phyloP scores from a whole-genome alignment of 306 rosid species.

The Hippophae tibetana region DNA sequence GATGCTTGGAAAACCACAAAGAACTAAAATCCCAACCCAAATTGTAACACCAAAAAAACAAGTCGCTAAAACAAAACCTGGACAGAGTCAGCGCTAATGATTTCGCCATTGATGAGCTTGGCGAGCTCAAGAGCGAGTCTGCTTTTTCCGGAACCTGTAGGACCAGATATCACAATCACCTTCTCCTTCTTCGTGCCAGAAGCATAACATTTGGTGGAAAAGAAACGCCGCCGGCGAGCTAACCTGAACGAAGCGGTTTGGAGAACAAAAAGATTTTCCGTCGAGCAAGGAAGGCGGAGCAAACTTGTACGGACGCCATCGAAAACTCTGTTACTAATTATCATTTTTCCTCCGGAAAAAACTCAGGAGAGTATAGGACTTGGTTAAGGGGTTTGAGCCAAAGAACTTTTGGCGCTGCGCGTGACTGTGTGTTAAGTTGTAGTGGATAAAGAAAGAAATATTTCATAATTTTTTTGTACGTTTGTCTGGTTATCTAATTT shows the following conservation, averaged over 20 bases:
- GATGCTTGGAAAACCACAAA: background rate
- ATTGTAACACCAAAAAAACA: too few relatives aligned
- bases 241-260: slow-evolving; percentile 17
- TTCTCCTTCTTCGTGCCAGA: slow-evolving; percentile 43
- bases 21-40: background rate
- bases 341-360: slow-evolving; percentile 1
- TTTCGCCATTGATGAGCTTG: slow-evolving; percentile 79
- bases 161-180: slow-evolving; percentile 79
- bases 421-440: too few relatives aligned
- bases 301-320: slow-evolving; percentile 31
- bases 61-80: slow-evolving; percentile 35
- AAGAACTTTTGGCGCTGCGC: too few relatives aligned
- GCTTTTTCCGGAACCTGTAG: slow-evolving; percentile 87
- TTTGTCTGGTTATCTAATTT: too few relatives aligned
- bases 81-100: slow-evolving; percentile 86
- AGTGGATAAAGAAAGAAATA: too few relatives aligned
- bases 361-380: too few relatives aligned
- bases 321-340: slow-evolving; percentile 32
- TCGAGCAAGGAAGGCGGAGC: slow-evolving; percentile 28
- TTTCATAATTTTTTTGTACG: too few relatives aligned
- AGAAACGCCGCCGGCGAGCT: slow-evolving; percentile 30
- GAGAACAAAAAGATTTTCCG: slow-evolving; percentile 15
- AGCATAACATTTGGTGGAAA: slow-evolving; percentile 25
- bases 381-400: too few relatives aligned
- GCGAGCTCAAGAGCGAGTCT: slow-evolving; percentile 82